Evolutionary conservation across 129 eudicot species (phyloP), one percentile per base, ranked within the genome.

Genomic region (Flaveria ramosissima): DNA sequence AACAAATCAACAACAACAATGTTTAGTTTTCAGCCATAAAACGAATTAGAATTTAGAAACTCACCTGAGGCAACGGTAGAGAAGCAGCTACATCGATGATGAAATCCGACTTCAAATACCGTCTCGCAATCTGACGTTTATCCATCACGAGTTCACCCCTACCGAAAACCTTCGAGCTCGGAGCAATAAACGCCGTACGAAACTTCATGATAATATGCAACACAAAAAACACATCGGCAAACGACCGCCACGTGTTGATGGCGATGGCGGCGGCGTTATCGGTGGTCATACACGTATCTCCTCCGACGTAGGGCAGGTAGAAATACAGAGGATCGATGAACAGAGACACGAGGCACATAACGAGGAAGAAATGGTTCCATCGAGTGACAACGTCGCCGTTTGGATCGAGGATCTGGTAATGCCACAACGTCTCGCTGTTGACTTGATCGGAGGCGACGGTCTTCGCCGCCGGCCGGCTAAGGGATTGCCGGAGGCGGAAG

Each of bases 81-180:
- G 86, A 47, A 17, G 99, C 99, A 3, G 97, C 88, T 1, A 94
- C 79, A 73, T 94, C 99, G 15, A 94, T 68, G 30, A 87, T 61
- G n/a, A 94, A 94, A 87, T 91, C 97, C 0, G 96, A 72, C 73
- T 65, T 85, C 48, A 93, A 75, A 79, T 93, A 93, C 16, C 87
- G 64, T 63, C 62, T 57, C 0, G 87, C 88, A 36, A 93, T 93
- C 60, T 87, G 86, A 8, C 70, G 74, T 2, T 91, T 81, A 26
- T 93, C 97, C 97, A 87, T 90, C 16, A 93, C 95, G 36, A 93
- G 94, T 72, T 93, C 98, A 0, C 98, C 98, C 36, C 92, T 84
- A 1, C 98, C 98, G 27, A 93, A 90, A 42, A 91, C 97, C 80
- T 90, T 83, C 16, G 96, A 90, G 55, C 92, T 93, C 0, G 91